Conservation (phyloP, 805 yeast genomes). For the Saccharomycopsis lassenensis region DNA sequence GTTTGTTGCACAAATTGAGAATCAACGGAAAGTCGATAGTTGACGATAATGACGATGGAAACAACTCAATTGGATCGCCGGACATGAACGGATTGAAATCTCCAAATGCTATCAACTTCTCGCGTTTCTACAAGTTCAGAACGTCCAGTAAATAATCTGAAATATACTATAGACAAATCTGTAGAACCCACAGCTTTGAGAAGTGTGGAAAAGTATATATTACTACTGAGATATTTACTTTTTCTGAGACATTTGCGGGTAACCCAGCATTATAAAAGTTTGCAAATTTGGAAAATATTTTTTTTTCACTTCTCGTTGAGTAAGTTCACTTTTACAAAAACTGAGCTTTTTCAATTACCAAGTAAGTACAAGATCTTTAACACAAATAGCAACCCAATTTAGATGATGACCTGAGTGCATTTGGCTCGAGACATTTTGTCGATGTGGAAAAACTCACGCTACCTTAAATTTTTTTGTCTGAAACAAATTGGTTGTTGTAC, state of each 20-base stretch:
- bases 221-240: too few relatives aligned
- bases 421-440: constrained; percentile 97
- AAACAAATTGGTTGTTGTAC: constrained; percentile 1
- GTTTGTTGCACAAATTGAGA: constrained; percentile 13
- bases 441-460: constrained; percentile 99
- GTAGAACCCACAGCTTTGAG: too few relatives aligned
- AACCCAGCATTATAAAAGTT: too few relatives aligned
- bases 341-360: too few relatives aligned
- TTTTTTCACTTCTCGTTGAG: too few relatives aligned
- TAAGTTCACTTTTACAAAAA: too few relatives aligned
- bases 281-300: too few relatives aligned
- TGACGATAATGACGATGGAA: constrained; percentile 6
- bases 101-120: constrained; percentile 15
- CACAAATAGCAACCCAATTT: too few relatives aligned
- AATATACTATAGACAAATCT: not conserved
- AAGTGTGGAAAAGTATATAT: too few relatives aligned
- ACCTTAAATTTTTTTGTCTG: constrained; percentile 59
- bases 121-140: constrained; percentile 17
- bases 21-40: constrained; percentile 13
- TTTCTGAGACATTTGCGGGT: too few relatives aligned
- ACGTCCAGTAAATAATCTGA: constrained; percentile 10
- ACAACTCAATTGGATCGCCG: constrained; percentile 2
- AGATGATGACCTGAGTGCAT: constrained; percentile 96
- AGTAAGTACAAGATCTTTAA: too few relatives aligned
- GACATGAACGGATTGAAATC: constrained; percentile 8